Evolutionary conservation across 1,284 basidiomycete genomes (phyloP), one percentile per base, ranked within the genome.

Genomic region (Trametes pubescens): DNA sequence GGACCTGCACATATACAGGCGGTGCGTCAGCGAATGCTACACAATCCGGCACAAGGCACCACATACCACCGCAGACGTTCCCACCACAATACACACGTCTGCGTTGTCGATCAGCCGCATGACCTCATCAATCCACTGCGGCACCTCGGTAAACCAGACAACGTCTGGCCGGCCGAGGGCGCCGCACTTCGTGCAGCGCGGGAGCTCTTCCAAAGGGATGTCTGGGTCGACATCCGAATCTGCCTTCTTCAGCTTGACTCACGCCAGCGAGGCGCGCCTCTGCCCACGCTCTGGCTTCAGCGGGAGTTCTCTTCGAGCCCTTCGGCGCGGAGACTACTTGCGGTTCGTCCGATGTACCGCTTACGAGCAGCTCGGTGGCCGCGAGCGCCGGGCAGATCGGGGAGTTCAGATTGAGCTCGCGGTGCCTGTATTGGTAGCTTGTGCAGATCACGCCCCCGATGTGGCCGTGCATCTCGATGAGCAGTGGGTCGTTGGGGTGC

Each of bases 101-200:
- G 86, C 86, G 34, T 77, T 67, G 3, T 77, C 72, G 9, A 88
- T 80, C 10, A 85, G 54, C 5, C 74, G 63, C 47, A 82, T 74
- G 54, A 89, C 86, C 35, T 74, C 62, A 34, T 80, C 75, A 61
- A 86, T 59, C 34, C 81, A 71, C 9, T 76, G 68, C 18, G 84
- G 84, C 32, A 57, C 66, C 73, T 89, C 88, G 7, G 83, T 86
- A 70, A 90, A 90, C 87, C 86, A 90, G 0, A 90, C 86, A 3
- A 89, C 86, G 6, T 82, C 86, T 9, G 88, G 88, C 26, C 87
- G 78, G 1, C 82, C 77, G 14, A 90, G 78, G 0, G 74, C 78
- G 2, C 78, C 79, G 66, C 87, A 89, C 61, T 78, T 73, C n/a
- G 70, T 69, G 72, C 88, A 90, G 0, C 78, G 76, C 2, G 88